Base-by-base conservation (phyloP, 257 asterid genomes). In the Ehretia macrophylla region DNA sequence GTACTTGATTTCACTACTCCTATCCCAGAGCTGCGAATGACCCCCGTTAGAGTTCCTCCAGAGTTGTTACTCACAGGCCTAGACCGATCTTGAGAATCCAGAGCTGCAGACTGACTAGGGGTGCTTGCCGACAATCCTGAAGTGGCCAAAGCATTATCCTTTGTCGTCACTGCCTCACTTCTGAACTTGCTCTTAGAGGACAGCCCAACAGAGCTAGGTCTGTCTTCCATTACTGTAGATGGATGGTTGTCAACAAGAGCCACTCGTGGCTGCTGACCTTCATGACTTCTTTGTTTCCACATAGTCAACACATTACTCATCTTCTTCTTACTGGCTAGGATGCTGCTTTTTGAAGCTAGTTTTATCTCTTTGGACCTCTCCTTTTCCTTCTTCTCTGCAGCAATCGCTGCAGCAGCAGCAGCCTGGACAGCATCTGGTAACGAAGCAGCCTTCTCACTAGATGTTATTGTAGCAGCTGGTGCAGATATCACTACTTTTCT, bases 201-300 rank as follows among this genome's bases (percentile, higher is more conserved):
- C 51, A 80, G 66, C 55, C 74, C 82, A 45, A 72, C 68, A 0
- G 80, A 55, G 73, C 61, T 78, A 55, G 83, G 73, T 78, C 79
- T 75, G 63, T 85, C 96, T 58, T 87, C 96, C 13, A 58, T 64
- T 10, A 74, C 45, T 39, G 72, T 63, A 12, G 81, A 69, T 8
- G 66, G 67, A 57, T 74, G 83, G 65, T 54, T 72, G 56, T 83
- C 90, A 56, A 83, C 94, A 49, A 84, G 88, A 62, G 96, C 81
- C 55, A 88, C 81, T 39, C 95, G 96, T 22, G 95, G 97, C 38
- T 95, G 89, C 79, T 92, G 96, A 42, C 94, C 88, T 78, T 92
- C 99, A 21, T 86, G 81, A 69, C 96, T 92, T 68, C 99, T 81
- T 77, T 92, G 99, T 73, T 92, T 92, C 99, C 99, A 92, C 91